These are phyloP conservation scores for Prunella vulgaris DNA, from an alignment of 257 asterid species.

Conservation along the genomic window DNA sequence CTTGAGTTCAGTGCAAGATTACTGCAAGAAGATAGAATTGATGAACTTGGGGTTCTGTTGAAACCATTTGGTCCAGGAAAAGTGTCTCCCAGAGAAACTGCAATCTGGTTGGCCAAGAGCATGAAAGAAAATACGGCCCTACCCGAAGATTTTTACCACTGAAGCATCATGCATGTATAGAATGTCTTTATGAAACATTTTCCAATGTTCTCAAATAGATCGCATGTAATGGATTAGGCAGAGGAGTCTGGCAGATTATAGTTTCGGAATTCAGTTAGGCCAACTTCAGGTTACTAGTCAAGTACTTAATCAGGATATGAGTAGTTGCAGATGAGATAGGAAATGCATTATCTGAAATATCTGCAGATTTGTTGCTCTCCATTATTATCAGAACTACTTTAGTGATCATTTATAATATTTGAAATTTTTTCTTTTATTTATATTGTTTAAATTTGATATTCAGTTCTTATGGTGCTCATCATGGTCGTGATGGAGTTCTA, in stretches of 20 bases:
- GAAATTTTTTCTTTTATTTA: conserved; percentile 2
- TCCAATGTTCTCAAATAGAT: conserved; percentile 25
- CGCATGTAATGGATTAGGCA: conserved; percentile 28
- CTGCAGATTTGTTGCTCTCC: conserved; percentile 26
- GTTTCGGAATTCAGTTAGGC: conserved; percentile 26
- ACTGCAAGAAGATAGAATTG: conserved; percentile 69
- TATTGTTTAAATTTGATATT: neutral
- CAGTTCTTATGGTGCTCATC: conserved; percentile 19
- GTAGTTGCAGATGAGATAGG: conserved; percentile 27
- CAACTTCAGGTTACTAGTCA: conserved; percentile 21
- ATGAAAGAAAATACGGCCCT: conserved; percentile 61
- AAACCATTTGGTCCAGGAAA: conserved; percentile 87
- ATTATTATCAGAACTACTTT: conserved; percentile 23
- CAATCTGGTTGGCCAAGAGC: conserved; percentile 89
- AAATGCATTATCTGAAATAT: conserved; percentile 16
- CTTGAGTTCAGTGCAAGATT: conserved; percentile 87
- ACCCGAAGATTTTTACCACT: conserved; percentile 36
- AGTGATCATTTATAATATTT: conserved; percentile 4
- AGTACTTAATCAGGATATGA: conserved; percentile 19
- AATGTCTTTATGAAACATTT: conserved; percentile 14
- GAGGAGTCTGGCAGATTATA: conserved; percentile 30
- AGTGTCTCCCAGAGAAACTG: conserved; percentile 93
- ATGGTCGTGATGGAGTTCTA: conserved; percentile 16
- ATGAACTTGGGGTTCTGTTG: conserved; percentile 75
- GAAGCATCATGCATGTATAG: conserved; percentile 24